Conservation (phyloP, 805 yeast species). For the Saturnispora quitensis region DNA sequence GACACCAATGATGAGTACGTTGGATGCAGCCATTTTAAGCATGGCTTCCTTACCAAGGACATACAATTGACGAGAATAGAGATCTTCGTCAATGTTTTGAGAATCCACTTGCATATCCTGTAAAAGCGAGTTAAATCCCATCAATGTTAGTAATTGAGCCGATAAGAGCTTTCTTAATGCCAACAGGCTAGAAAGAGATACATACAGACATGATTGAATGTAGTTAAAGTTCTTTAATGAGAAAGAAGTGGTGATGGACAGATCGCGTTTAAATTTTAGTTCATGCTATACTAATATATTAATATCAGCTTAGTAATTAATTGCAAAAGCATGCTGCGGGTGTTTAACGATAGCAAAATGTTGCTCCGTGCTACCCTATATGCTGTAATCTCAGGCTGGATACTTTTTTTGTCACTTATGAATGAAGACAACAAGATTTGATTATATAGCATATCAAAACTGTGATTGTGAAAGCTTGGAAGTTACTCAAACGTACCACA, state of each 20-base stretch:
- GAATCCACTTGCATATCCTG: conserved; percentile 36
- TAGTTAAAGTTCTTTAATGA: neutral
- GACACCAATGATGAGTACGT: conserved; percentile 83
- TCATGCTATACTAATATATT: neutral
- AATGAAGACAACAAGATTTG: too few species aligned
- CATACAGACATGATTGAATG: neutral
- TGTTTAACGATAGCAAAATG: too few species aligned
- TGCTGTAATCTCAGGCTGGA: too few species aligned
- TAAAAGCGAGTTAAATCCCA: neutral
- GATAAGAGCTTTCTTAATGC: neutral
- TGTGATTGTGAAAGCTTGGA: too few species aligned
- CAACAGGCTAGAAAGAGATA: neutral
- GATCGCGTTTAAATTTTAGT: neutral
- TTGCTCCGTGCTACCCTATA: too few species aligned
- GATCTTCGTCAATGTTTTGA: conserved; percentile 74
- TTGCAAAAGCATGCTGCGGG: too few species aligned
- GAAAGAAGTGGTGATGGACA: neutral
- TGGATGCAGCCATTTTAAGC: conserved; percentile 91
- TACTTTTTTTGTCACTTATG: too few species aligned
- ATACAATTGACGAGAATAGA: conserved; percentile 93
- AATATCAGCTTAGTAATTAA: neutral
- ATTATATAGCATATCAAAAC: too few species aligned
- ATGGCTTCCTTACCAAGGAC: conserved; percentile 97
- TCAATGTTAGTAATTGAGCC: neutral
- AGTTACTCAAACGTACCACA: too few species aligned